A percentile compares a stretch with the other conserved stretches of the same genome.
These are phyloP conservation scores for Pythium utonaiense DNA, from an alignment of 352 stramenopile genomes.

Conservation along the genomic window DNA sequence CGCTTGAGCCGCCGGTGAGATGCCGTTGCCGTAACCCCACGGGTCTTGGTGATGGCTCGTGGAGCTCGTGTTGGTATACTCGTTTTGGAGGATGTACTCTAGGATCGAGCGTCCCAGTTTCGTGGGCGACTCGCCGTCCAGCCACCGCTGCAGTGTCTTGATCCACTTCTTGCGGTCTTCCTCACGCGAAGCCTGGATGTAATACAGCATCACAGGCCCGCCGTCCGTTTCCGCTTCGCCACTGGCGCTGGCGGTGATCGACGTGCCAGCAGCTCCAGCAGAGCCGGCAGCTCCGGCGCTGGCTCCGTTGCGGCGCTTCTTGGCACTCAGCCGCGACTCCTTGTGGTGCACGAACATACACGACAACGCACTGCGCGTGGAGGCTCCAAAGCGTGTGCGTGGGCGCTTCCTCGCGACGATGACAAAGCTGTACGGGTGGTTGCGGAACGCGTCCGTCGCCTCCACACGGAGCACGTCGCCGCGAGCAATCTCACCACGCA, in stretches of 20 bases:
- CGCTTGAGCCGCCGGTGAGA: constrained; percentile 46
- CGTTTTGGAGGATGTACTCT: constrained; percentile 74
- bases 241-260: background rate
- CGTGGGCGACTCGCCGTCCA: constrained; percentile 52
- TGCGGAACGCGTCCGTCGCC: constrained; percentile 46
- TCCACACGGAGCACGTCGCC: constrained; percentile 64
- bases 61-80: constrained; percentile 62
- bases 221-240: constrained; percentile 23
- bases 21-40: constrained; percentile 9
- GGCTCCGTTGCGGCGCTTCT: constrained; percentile 4
- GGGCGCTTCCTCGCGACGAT: constrained; percentile 54
- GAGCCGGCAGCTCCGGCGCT: background rate
- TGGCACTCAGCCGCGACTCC: constrained; percentile 44
- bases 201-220: constrained; percentile 54
- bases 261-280: background rate
- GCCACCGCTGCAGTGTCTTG: constrained; percentile 63
- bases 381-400: constrained; percentile 23
- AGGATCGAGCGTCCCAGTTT: constrained; percentile 57
- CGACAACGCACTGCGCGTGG: constrained; percentile 24
- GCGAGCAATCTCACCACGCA: constrained; percentile 61
- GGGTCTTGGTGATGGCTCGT: constrained; percentile 9
- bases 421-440: constrained; percentile 65
- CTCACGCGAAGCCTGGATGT: constrained; percentile 62
- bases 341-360: constrained; percentile 57
- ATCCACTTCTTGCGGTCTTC: constrained; percentile 72